phyloP scores from a whole-genome alignment of 768 basidiomycete genomes.

The Trametes cingulata region DNA sequence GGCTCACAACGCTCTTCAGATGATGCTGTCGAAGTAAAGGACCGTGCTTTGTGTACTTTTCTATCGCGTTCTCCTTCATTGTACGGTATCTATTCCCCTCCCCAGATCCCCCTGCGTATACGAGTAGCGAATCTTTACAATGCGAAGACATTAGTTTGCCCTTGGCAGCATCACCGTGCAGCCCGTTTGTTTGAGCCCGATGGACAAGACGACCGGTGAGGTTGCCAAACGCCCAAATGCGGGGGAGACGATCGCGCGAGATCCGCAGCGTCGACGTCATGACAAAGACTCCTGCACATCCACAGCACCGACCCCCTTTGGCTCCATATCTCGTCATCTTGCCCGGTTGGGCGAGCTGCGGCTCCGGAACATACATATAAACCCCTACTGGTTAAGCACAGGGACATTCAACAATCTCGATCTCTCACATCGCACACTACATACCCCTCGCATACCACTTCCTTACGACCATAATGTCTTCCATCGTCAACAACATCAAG shows the following conservation, averaged over 20 bases:
- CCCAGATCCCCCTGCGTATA: constrained; percentile 12
- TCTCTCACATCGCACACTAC: not conserved
- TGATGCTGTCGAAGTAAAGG: constrained; percentile 72
- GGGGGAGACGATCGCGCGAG: constrained; percentile 3
- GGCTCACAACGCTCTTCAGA: constrained; percentile 39
- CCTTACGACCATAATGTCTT: constrained; percentile 16
- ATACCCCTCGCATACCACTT: not conserved
- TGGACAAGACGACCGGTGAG: not conserved
- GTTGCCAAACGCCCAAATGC: not conserved
- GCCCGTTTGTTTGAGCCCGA: not conserved
- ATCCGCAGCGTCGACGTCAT: constrained; percentile 20
- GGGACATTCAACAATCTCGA: not conserved
- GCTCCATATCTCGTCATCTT: constrained; percentile 16
- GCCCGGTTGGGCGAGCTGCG: not conserved
- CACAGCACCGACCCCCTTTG: constrained; percentile 8
- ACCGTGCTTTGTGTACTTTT: constrained; percentile 2
- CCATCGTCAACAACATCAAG: constrained; percentile 23
- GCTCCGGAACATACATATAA: not conserved
- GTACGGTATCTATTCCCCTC: constrained; percentile 21
- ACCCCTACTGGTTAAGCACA: not conserved
- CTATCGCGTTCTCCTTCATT: not conserved
- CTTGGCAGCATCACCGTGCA: not conserved
- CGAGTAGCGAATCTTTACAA: constrained; percentile 11
- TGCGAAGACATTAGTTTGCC: not conserved
- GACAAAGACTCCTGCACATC: constrained; percentile 13